These are phyloP conservation scores for Pleodorina starrii DNA, from an alignment of 139 green algal genomes.

Conservation along the genomic window DNA sequence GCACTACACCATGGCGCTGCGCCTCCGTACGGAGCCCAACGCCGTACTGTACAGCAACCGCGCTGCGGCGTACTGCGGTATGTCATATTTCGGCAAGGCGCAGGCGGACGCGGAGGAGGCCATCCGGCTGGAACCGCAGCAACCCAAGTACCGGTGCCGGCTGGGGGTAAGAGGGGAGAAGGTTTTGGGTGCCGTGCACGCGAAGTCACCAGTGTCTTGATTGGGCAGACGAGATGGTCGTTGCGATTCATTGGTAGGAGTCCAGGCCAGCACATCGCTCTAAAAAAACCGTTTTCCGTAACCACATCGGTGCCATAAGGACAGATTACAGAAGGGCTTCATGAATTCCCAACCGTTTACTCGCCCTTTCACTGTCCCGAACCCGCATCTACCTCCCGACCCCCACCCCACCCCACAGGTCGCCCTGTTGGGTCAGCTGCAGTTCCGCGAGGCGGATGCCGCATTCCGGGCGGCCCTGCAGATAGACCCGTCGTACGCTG, in stretches of 20 bases:
- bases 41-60: slow-evolving; percentile 73
- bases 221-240: too few relatives aligned
- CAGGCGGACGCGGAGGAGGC: slow-evolving; percentile 54
- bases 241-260: too few relatives aligned
- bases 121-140: slow-evolving; percentile 49
- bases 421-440: slow-evolving; percentile 60
- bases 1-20: slow-evolving; percentile 65
- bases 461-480: slow-evolving; percentile 55
- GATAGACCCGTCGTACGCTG: slow-evolving; percentile 11
- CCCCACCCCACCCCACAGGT: background rate
- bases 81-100: slow-evolving; percentile 59
- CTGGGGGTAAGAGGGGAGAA: slow-evolving; percentile 55
- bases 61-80: slow-evolving; percentile 53
- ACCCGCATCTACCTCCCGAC: too few relatives aligned
- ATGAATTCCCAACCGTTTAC: too few relatives aligned
- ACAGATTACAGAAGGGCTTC: too few relatives aligned
- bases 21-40: slow-evolving; percentile 12
- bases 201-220: too few relatives aligned
- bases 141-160: slow-evolving; percentile 59
- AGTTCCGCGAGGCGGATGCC: slow-evolving; percentile 55
- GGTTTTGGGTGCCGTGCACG: too few relatives aligned
- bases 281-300: too few relatives aligned
- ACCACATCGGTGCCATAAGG: too few relatives aligned
- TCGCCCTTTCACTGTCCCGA: too few relatives aligned
- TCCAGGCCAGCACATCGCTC: too few relatives aligned